Base-by-base conservation (phyloP, 805 yeast species). In the Yamadazyma sp. region DNA sequence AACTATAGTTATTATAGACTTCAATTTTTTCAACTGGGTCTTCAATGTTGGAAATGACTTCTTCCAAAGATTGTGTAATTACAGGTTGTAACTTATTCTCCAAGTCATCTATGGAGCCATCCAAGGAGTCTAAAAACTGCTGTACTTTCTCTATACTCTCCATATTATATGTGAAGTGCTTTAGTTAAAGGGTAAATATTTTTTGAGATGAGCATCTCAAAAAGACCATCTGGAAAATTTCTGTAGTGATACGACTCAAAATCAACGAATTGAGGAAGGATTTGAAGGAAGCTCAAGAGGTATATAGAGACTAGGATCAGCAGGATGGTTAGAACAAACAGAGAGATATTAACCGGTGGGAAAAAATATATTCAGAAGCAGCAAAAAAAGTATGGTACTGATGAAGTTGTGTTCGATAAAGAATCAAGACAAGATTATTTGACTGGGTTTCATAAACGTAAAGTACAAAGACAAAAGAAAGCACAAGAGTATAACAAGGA, bases 401-500 rank as follows among this genome's bases (percentile, higher is more conserved):
- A 77, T 18, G 96, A 87, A 56, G 94, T 93, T 19, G 78, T 75
- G 2, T 93, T 88, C 56, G 93, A 93, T 59, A 76, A 78, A 44
- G 84, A 74, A 13, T 74, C 83, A n/a, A 66, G 97, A 55, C 62
- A 70, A 57, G 95, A 91, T 42, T 91, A 80, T 57, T 65, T 91
- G 47, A 91, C 97, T 3, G 98, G 98, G 26, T 91, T 91, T 59
- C 98, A 93, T 60, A 91, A 91, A 63, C 76, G 98, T 53, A 91
- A 91, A 56, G 56, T 91, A 12, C 85, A 85, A 52, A 75, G 98
- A 57, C 84, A 85, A 62, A 89, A 87, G 63, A 80, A 82, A 45
- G 98, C 97, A 0, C 79, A 77, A 47, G 86, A 76, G 40, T 79
- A 70, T 49, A 76, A 75, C 33, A 80, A 82, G 48, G 96, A 89